A percentile compares a stretch with the other conserved stretches of the same genome.
These are phyloP conservation scores for Hamamelis virginiana DNA, from an alignment of 164 flowering plant genomes.

Conservation along the genomic window DNA sequence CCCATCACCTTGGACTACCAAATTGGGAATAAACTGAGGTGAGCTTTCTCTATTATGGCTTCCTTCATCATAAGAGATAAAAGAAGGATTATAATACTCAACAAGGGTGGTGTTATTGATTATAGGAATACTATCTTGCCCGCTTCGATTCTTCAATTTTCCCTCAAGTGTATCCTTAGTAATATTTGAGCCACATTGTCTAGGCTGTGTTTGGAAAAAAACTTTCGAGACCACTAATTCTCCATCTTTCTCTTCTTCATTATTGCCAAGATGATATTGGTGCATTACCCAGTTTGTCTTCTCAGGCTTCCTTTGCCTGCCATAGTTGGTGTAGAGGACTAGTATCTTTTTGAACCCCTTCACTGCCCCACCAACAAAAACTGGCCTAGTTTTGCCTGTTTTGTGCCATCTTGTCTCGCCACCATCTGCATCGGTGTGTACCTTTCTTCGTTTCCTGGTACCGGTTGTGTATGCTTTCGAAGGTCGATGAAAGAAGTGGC, in stretches of 20 bases:
- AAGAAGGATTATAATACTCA: constrained; percentile 40
- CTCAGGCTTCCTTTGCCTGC: constrained; percentile 81
- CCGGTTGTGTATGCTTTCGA: constrained; percentile 97
- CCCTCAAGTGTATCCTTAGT: constrained; percentile 27
- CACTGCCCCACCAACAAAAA: constrained; percentile 37
- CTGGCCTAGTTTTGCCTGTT: constrained; percentile 91
- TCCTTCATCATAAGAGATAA: constrained; percentile 27
- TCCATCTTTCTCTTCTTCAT: constrained; percentile 94
- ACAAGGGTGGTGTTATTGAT: constrained; percentile 24
- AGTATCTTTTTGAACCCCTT: constrained; percentile 90
- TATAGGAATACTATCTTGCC: constrained; percentile 1
- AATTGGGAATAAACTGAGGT: constrained; percentile 50
- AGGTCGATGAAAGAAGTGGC: constrained; percentile 95
- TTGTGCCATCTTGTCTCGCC: constrained; percentile 97
- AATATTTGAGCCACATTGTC: constrained; percentile 56
- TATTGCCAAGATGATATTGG: constrained; percentile 81
- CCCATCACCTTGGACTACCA: constrained; percentile 56
- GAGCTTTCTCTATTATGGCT: constrained; percentile 43
- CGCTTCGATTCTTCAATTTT: constrained; percentile 10
- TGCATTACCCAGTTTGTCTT: constrained; percentile 99
- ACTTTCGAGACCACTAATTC: constrained; percentile 88
- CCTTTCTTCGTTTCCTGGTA: constrained; percentile 83
- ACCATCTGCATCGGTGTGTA: constrained; percentile 73
- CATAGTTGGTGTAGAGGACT: constrained; percentile 92
- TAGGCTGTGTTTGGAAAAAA: constrained; percentile 93